Evolutionary conservation across 345 rosid genomes (phyloP).

Genomic region (Diplotaxis tenuifolia): DNA sequence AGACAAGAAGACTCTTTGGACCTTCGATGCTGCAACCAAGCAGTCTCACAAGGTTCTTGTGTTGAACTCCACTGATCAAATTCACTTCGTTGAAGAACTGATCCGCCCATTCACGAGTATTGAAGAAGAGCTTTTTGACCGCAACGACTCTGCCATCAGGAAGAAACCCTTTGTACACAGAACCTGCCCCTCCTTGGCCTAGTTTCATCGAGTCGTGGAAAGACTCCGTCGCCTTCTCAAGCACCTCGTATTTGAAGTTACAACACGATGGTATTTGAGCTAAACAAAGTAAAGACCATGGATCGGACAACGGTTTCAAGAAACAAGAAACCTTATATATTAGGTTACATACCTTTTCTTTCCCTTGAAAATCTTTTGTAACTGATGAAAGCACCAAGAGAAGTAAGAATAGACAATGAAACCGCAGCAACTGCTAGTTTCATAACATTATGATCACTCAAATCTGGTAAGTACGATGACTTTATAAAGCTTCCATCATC

Average conservation of each 20-base stretch:
- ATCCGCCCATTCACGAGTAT: constrained; percentile 69
- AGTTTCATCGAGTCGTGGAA: constrained; percentile 62
- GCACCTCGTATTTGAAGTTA: constrained; percentile 60
- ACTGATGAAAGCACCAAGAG: constrained; percentile 48
- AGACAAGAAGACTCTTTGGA: constrained; percentile 78
- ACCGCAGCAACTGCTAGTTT: constrained; percentile 25
- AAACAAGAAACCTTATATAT: neutral
- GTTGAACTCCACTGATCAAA: constrained; percentile 60
- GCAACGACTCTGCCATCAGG: constrained; percentile 68
- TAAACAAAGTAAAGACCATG: neutral
- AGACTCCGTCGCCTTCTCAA: constrained; percentile 66
- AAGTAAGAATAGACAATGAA: constrained; percentile 29
- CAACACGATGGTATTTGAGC: constrained; percentile 32
- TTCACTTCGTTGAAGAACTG: constrained; percentile 84
- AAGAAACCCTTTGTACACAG: constrained; percentile 73
- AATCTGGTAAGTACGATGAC: neutral
- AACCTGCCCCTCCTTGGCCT: constrained; percentile 81
- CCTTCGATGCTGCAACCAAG: constrained; percentile 91
- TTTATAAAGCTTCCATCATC: constrained; percentile 5
- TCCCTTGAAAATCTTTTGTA: constrained; percentile 42
- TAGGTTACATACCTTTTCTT: constrained; percentile 27
- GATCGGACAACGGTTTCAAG: neutral
- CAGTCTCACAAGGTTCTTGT: constrained; percentile 64
- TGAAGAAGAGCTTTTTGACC: constrained; percentile 66
- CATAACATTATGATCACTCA: constrained; percentile 17